These are phyloP conservation scores for Colletotrichum sp. DNA, from an alignment of 2,329 filamentous ascomycete species.

Conservation along the genomic window DNA sequence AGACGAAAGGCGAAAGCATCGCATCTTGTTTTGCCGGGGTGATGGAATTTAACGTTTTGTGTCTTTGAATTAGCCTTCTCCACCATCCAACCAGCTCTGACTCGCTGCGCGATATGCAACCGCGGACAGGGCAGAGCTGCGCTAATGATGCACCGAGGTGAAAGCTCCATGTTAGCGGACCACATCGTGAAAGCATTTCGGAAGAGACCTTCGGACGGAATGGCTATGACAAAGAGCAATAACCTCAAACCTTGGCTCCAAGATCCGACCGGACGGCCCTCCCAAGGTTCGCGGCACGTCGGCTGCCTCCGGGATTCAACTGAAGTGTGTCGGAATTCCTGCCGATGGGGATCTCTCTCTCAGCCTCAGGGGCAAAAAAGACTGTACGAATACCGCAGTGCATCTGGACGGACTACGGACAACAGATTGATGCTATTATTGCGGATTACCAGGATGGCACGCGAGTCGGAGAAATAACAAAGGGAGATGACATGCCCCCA, in stretches of 20 bases:
- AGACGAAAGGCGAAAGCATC: neutral
- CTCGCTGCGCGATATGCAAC: conserved; percentile 3
- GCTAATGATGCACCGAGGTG: conserved; percentile 3
- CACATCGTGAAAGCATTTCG: neutral
- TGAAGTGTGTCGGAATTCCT: neutral
- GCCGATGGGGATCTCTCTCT: neutral
- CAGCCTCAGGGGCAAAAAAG: neutral
- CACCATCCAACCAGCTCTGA: neutral
- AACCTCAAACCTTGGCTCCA: neutral
- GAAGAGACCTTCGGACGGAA: neutral
- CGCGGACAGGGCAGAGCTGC: neutral
- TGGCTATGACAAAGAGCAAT: neutral
- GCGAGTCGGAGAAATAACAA: conserved; percentile 19
- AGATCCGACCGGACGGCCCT: neutral
- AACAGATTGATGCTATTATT: neutral
- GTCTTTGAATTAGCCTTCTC: conserved; percentile 11
- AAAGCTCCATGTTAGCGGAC: neutral
- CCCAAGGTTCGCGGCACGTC: neutral
- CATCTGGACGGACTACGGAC: neutral
- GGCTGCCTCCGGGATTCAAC: conserved; percentile 3
- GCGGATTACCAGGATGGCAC: neutral
- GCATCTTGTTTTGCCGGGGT: conserved; percentile 3
- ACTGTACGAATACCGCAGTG: too few species aligned
- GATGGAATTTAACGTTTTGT: conserved; percentile 9
- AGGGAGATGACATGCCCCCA: conserved; percentile 6